These are phyloP conservation scores for Ophiostoma montium DNA, from an alignment of 2,329 filamentous ascomycete species.

Conservation along the genomic window DNA sequence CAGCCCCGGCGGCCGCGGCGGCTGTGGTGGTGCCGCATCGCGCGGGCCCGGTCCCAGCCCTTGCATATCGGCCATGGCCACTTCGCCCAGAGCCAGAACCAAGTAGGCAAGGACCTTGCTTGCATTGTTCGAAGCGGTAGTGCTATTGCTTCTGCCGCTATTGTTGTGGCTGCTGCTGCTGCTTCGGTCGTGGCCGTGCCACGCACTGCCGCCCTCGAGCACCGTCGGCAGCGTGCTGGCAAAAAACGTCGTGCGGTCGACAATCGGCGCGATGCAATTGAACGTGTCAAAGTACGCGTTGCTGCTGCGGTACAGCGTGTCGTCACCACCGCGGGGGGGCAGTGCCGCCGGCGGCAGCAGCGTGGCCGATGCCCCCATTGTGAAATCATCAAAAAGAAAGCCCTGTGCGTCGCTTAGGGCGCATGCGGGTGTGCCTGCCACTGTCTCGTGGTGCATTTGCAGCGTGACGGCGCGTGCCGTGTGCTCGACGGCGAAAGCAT, in stretches of 20 bases:
- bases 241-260: slow-evolving; percentile 42
- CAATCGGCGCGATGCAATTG: slow-evolving; percentile 43
- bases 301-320: slow-evolving; percentile 34
- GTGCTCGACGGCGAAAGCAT: slow-evolving; percentile 18
- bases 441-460: slow-evolving; percentile 16
- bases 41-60: slow-evolving; percentile 30
- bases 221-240: slow-evolving; percentile 31
- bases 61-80: slow-evolving; percentile 36
- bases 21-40: slow-evolving; percentile 38
- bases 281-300: slow-evolving; percentile 45
- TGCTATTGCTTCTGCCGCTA: neutral
- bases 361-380: too few relatives aligned
- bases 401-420: too few relatives aligned
- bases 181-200: neutral
- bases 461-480: slow-evolving; percentile 24
- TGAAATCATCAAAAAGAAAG: too few relatives aligned
- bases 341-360: slow-evolving; percentile 16
- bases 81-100: slow-evolving; percentile 44
- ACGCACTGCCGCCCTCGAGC: slow-evolving; percentile 14
- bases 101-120: slow-evolving; percentile 39
- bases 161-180: neutral
- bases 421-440: slow-evolving; percentile 3
- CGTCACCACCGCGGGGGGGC: too few relatives aligned
- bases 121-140: slow-evolving; percentile 34
- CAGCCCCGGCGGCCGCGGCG: slow-evolving; percentile 41